A percentile compares a stretch with the other conserved stretches of the same genome.
Evolutionary conservation across 225 moss, liverwort and hornwort species (phyloP).

Genomic region (Takakia lepidozioides): DNA sequence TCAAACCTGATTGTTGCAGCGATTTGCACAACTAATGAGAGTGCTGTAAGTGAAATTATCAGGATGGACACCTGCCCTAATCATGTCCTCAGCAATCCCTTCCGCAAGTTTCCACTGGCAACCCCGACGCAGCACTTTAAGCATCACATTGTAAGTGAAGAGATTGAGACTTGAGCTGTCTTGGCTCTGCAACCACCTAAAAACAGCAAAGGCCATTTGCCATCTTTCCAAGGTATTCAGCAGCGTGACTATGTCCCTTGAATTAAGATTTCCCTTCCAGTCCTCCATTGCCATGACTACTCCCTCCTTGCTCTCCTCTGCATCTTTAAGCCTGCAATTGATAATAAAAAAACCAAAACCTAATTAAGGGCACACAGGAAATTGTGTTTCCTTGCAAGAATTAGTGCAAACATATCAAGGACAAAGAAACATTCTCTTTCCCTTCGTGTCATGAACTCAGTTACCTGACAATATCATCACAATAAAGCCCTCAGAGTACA

Average conservation of each 20-base stretch:
- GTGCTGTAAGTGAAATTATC: conserved; percentile 96
- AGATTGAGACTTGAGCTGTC: conserved; percentile 50
- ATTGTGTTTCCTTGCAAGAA: not conserved
- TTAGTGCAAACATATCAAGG: too few species aligned
- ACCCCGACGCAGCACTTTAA: conserved; percentile 73
- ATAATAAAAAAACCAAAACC: not conserved
- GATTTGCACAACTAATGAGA: conserved; percentile 86
- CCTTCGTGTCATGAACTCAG: too few species aligned
- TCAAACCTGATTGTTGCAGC: conserved; percentile 53
- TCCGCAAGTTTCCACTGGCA: conserved; percentile 68
- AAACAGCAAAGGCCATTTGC: conserved; percentile 58
- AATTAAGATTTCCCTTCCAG: conserved; percentile 33
- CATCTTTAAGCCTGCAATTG: conserved; percentile 31
- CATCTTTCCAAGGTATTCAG: conserved; percentile 59
- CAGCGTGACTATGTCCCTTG: conserved; percentile 55
- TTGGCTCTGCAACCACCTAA: conserved; percentile 60
- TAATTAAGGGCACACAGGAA: not conserved
- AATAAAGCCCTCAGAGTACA: too few species aligned
- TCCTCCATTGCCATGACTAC: conserved; percentile 49
- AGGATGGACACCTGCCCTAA: conserved; percentile 38
- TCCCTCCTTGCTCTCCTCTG: conserved; percentile 46
- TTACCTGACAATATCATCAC: too few species aligned
- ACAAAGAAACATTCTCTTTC: too few species aligned
- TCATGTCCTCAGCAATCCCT: conserved; percentile 60
- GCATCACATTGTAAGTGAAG: conserved; percentile 72